Evolutionary conservation across 805 yeast genomes (phyloP).

Genomic region (Schizosaccharomyces osmophilus): DNA sequence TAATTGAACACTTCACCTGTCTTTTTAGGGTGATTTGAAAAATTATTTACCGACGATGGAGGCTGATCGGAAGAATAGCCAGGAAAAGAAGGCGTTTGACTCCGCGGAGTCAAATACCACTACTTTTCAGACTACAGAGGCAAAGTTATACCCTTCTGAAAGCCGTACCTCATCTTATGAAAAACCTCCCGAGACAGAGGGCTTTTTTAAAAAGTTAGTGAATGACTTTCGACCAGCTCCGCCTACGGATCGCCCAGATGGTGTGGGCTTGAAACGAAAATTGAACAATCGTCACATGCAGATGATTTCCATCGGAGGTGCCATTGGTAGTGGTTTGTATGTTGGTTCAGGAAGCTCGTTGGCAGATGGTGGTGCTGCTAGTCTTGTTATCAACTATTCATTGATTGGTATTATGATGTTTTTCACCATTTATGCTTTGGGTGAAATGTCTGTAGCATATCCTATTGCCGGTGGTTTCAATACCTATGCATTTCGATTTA

Average conservation of each 20-base stretch:
- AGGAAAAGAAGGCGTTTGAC: too few species aligned
- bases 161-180: too few species aligned
- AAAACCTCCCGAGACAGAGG: too few species aligned
- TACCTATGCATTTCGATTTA: conserved; percentile 33
- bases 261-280: conserved; percentile 9
- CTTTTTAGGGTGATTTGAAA: too few species aligned
- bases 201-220: not conserved
- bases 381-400: conserved; percentile 25
- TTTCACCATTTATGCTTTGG: conserved; percentile 26
- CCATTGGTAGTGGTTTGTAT: conserved; percentile 56
- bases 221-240: not conserved
- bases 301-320: conserved; percentile 65
- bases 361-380: conserved; percentile 27
- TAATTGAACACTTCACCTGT: too few species aligned
- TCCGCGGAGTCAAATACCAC: too few species aligned
- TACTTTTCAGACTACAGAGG: too few species aligned
- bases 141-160: too few species aligned
- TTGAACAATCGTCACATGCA: conserved; percentile 17
- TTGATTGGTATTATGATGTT: conserved; percentile 29
- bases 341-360: conserved; percentile 17
- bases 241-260: not conserved
- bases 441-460: conserved; percentile 44
- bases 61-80: too few species aligned
- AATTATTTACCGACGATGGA: too few species aligned
- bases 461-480: conserved; percentile 41